These are phyloP conservation scores for Kokia cookei DNA, from an alignment of 441 rosid genomes.

Conservation along the genomic window DNA sequence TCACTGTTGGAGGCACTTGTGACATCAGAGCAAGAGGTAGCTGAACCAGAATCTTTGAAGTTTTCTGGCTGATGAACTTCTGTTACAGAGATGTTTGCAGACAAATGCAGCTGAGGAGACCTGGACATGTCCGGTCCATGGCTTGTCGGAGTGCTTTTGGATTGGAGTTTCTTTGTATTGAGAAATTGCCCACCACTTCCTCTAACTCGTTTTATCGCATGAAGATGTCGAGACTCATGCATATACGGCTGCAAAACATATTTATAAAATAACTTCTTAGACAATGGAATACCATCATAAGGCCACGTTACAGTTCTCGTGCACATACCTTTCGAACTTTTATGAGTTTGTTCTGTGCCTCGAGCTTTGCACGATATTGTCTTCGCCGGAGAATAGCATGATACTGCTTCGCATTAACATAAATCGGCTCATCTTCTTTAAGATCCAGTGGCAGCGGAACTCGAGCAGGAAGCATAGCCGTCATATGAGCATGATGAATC, in stretches of 20 bases:
- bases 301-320: background rate
- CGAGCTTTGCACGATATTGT: constrained; percentile 74
- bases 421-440: constrained; percentile 54
- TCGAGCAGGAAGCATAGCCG: constrained; percentile 48
- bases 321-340: constrained; percentile 57
- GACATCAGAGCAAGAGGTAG: constrained; percentile 48
- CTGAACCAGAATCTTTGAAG: constrained; percentile 27
- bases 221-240: constrained; percentile 81
- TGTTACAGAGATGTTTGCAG: constrained; percentile 22
- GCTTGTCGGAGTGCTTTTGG: constrained; percentile 19
- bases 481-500: constrained; percentile 52
- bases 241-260: constrained; percentile 55
- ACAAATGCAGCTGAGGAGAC: background rate
- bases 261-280: background rate
- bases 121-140: constrained; percentile 11
- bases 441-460: constrained; percentile 63
- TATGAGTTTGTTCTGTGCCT: constrained; percentile 64
- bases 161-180: constrained; percentile 41
- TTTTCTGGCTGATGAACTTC: constrained; percentile 29
- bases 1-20: constrained; percentile 38
- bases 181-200: constrained; percentile 85
- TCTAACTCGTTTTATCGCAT: constrained; percentile 76
- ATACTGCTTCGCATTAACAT: constrained; percentile 84
- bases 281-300: background rate
- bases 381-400: constrained; percentile 79